Conservation (phyloP, 1,284 basidiomycete genomes). For the Rhodotorula mucilaginosa region DNA sequence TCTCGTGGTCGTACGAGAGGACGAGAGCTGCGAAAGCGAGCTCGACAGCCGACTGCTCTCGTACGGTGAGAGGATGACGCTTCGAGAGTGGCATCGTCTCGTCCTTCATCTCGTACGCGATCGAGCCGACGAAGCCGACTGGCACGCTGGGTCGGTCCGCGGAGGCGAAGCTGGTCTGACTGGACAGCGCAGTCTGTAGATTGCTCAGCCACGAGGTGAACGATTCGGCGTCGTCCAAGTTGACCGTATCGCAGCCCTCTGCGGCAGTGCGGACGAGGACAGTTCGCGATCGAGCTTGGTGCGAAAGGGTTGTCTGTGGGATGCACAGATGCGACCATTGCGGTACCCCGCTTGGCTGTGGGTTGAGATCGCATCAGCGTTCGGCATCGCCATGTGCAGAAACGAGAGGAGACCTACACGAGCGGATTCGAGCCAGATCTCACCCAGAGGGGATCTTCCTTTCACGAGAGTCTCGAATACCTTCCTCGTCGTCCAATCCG, state of each 20-base stretch:
- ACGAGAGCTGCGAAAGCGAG: constrained; percentile 50
- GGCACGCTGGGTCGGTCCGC: background rate
- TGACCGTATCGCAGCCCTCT: background rate
- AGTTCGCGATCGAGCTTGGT: constrained; percentile 1
- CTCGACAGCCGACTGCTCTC: constrained; percentile 47
- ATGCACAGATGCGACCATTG: constrained; percentile 29
- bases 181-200: background rate
- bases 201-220: background rate
- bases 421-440: constrained; percentile 56
- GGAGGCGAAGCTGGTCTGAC: background rate
- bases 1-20: constrained; percentile 50
- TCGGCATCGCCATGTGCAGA: background rate
- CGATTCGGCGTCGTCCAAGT: background rate
- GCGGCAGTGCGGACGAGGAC: background rate
- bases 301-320: constrained; percentile 26
- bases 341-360: constrained; percentile 32
- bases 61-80: constrained; percentile 8
- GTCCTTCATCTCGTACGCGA: constrained; percentile 58
- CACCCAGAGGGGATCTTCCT: constrained; percentile 47
- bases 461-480: constrained; percentile 52
- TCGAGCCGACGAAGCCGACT: constrained; percentile 56
- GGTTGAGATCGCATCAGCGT: too few relatives aligned
- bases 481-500: constrained; percentile 43
- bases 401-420: constrained; percentile 25
- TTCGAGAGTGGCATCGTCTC: constrained; percentile 49